phyloP scores from a whole-genome alignment of 2,329 filamentous ascomycete species.

The Xylaria sp. region DNA sequence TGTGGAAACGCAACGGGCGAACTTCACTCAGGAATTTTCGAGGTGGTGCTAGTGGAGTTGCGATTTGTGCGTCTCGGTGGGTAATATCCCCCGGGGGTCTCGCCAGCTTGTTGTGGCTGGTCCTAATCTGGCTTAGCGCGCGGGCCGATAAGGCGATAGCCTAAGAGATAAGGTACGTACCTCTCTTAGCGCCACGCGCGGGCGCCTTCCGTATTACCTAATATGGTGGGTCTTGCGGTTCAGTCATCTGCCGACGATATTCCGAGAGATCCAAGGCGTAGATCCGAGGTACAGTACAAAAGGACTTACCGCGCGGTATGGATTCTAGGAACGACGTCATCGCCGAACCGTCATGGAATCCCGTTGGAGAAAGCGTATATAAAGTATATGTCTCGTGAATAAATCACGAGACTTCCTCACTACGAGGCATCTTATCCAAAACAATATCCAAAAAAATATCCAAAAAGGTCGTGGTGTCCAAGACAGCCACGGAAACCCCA shows the following conservation, averaged over 20 bases:
- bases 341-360: not conserved
- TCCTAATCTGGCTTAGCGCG: constrained; percentile 4
- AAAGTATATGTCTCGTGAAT: not conserved
- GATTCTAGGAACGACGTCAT: not conserved
- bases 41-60: constrained; percentile 18
- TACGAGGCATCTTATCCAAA: not conserved
- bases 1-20: constrained; percentile 19
- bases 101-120: constrained; percentile 16
- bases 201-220: not conserved
- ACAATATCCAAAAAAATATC: no score
- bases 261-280: not conserved
- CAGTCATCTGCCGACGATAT: constrained; percentile 45
- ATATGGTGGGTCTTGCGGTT: constrained; percentile 25
- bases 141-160: not conserved
- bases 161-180: not conserved
- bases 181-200: not conserved
- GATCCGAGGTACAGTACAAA: no score
- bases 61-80: constrained; percentile 22
- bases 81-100: constrained; percentile 15
- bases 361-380: no score
- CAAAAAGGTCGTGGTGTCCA: no score
- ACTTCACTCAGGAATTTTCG: constrained; percentile 20
- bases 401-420: not conserved
- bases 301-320: no score
- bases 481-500: not conserved